Percentiles rank a stretch among this genome's conserved stretches.
These are phyloP conservation scores for Fusarium coffeatum DNA, from an alignment of 2,329 filamentous ascomycete species.

Conservation along the genomic window DNA sequence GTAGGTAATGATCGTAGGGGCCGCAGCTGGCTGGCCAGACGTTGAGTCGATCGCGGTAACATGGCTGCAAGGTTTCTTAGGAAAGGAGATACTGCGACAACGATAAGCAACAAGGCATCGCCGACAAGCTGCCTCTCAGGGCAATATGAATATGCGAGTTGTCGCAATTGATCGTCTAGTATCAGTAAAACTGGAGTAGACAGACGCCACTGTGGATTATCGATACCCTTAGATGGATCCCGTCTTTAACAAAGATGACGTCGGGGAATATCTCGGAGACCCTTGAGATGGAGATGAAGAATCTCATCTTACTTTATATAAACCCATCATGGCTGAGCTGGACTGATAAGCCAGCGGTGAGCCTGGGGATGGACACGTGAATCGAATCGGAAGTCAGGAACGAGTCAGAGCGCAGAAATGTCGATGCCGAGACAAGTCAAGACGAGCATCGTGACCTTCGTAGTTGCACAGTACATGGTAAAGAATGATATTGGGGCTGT, in stretches of 20 bases:
- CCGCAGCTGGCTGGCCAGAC: slow-evolving; percentile 24
- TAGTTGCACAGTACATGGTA: slow-evolving; percentile 3
- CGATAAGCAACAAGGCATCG: slow-evolving; percentile 19
- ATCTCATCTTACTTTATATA: slow-evolving; percentile 19
- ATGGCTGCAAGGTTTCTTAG: slow-evolving; percentile 17
- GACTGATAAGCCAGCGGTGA: slow-evolving; percentile 27
- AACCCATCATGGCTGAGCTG: slow-evolving; percentile 4
- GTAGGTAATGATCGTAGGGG: slow-evolving; percentile 13
- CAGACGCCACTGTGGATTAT: slow-evolving; percentile 25
- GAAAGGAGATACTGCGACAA: background rate
- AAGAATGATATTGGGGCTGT: background rate
- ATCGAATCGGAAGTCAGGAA: slow-evolving; percentile 4
- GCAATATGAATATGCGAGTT: slow-evolving; percentile 1
- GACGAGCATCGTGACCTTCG: slow-evolving; percentile 30
- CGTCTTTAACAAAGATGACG: slow-evolving; percentile 18
- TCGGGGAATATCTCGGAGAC: slow-evolving; percentile 33
- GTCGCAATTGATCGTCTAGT: slow-evolving; percentile 1
- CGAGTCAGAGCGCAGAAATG: slow-evolving; percentile 7
- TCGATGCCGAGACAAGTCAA: slow-evolving; percentile 35
- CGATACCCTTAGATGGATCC: slow-evolving; percentile 5
- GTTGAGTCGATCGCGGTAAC: slow-evolving; percentile 31
- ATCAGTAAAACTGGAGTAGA: slow-evolving; percentile 6
- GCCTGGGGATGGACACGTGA: slow-evolving; percentile 28
- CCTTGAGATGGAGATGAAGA: slow-evolving; percentile 18
- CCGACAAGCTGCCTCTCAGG: slow-evolving; percentile 3